Evolutionary conservation across 371 early-diverging fungal species (phyloP).

Genomic region (Batrachochytrium dendrobatidis): DNA sequence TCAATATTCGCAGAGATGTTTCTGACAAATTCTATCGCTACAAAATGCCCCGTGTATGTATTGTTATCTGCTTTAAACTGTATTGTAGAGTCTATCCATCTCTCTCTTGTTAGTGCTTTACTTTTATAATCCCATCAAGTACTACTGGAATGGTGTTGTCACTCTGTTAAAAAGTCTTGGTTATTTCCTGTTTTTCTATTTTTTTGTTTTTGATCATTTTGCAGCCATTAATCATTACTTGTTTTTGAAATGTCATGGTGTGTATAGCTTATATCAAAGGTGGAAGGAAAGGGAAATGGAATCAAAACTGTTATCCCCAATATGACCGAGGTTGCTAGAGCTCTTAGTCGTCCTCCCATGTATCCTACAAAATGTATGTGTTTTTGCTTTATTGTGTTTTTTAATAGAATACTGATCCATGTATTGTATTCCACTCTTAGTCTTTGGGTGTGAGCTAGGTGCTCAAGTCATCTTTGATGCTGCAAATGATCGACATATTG

Average conservation of each 20-base stretch:
- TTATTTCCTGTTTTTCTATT: slow-evolving; percentile 1
- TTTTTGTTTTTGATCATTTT: neutral
- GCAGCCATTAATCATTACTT: too few relatives aligned
- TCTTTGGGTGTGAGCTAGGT: slow-evolving; percentile 95
- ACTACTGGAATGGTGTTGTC: too few relatives aligned
- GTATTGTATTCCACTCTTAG: slow-evolving; percentile 7
- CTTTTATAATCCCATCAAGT: too few relatives aligned
- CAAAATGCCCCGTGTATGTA: slow-evolving; percentile 92
- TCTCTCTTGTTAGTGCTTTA: too few relatives aligned
- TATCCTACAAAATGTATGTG: slow-evolving; percentile 36
- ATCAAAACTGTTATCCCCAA: slow-evolving; percentile 98
- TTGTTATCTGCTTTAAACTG: too few relatives aligned
- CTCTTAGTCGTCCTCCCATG: slow-evolving; percentile 86
- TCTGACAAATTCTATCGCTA: slow-evolving; percentile 87
- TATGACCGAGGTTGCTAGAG: slow-evolving; percentile 90
- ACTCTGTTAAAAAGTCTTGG: too few relatives aligned
- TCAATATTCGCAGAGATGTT: slow-evolving; percentile 36
- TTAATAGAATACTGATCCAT: neutral
- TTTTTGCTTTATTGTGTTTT: neutral
- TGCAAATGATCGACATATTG: slow-evolving; percentile 88
- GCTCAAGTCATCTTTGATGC: slow-evolving; percentile 89
- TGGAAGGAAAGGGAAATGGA: slow-evolving; percentile 98
- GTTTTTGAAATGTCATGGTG: too few relatives aligned
- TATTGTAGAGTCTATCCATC: slow-evolving; percentile 1
- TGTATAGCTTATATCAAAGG: slow-evolving; percentile 66